Evolutionary conservation across 1,284 basidiomycete species (phyloP), one percentile per base, ranked within the genome.

Genomic region (Marasmius oreades): DNA sequence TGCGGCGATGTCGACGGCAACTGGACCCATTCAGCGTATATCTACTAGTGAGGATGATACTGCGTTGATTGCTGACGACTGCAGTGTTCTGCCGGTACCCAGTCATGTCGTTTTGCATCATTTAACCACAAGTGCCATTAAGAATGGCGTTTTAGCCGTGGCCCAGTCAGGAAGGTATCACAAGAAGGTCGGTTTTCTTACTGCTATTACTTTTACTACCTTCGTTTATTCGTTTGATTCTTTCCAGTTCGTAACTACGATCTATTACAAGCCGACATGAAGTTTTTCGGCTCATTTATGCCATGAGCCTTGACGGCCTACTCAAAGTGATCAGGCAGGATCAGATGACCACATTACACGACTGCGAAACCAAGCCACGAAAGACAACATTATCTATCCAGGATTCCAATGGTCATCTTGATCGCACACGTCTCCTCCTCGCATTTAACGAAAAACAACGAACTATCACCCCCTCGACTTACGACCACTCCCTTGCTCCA

Each of bases 51-150:
- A 50, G 26, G 47, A 50, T n/a, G 8, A 23, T 50, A 14, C 47
- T 33, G 47, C 47, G 4, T 50, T 50, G 47, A 64, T 86, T 45
- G 85, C 93, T 28, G 94, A 99, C 71, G 96, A 99, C 69, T 92
- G 88, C 63, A 91, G 89, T 45, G 93, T 99, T 57, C 73, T 99
- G 61, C 92, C 96, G 7, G 94, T 97, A 18, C 47, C 47, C 14
- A 93, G 89, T 55, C 96, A 98, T 73, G 94, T 94, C 34, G 94
- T 98, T 42, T 78, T 99, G 61, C 94, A 98, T 63, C 97, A 99
- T 71, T 74, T 99, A 58, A 94, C 94, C 60, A 98, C 96, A 52
- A 96, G 93, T 69, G 93, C 95, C 59, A 99, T 99, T 66, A 84
- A 89, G 70, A 93, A 95, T 69, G 95, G 95, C 3, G 93, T 96